These are phyloP conservation scores for Apiotrichum veenhuisii DNA, from an alignment of 1,284 basidiomycete species.

Conservation along the genomic window DNA sequence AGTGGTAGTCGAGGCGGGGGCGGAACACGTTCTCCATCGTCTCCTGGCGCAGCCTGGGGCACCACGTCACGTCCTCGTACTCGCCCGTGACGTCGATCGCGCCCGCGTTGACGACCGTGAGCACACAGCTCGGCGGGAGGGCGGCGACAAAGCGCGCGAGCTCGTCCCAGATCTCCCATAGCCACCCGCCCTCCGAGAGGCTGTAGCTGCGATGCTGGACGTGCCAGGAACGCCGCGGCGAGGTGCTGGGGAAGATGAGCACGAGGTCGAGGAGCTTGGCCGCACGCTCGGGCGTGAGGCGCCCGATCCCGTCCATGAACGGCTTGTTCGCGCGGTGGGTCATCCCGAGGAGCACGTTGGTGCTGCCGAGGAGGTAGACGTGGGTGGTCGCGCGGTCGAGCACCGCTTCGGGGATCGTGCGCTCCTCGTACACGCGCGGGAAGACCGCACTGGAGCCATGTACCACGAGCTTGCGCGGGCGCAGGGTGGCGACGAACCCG, in stretches of 20 bases:
- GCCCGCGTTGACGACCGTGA: neutral
- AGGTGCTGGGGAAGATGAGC: neutral
- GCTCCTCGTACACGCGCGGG: neutral
- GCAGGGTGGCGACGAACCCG: neutral
- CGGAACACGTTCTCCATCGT: neutral
- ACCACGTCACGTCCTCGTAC: neutral
- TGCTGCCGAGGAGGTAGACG: slow-evolving; percentile 64
- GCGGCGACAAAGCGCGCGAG: neutral
- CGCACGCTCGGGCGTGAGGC: neutral
- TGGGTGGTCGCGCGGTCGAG: neutral
- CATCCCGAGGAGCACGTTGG: slow-evolving; percentile 38
- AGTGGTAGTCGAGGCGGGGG: neutral
- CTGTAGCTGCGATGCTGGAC: neutral
- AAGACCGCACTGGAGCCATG: neutral
- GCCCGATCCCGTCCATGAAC: slow-evolving; percentile 56
- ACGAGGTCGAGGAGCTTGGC: neutral
- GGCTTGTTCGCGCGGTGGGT: slow-evolving; percentile 63
- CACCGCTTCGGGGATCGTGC: neutral
- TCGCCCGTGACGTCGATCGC: neutral
- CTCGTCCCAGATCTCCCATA: neutral
- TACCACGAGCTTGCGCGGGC: neutral
- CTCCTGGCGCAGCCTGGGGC: neutral
- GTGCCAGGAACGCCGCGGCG: neutral
- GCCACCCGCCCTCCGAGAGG: neutral
- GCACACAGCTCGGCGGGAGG: neutral